A percentile compares a stretch with the other conserved stretches of the same genome.
Evolutionary conservation across 441 rosid genomes (phyloP).

Genomic region (Brassica balearica): DNA sequence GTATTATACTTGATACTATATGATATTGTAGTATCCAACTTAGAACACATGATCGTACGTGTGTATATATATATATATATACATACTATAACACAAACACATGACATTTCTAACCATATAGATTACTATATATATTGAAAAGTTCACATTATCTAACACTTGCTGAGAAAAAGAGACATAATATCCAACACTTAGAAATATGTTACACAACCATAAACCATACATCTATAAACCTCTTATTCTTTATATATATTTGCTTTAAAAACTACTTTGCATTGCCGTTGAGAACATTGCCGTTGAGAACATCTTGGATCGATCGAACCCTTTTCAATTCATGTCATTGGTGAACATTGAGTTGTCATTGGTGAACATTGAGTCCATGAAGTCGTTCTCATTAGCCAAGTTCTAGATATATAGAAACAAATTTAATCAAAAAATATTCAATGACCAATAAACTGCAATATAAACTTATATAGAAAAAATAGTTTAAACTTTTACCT

Average conservation of each 20-base stretch:
- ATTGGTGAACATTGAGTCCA: conserved; percentile 41
- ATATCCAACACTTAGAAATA: neutral
- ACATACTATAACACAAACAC: neutral
- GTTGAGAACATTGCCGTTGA: neutral
- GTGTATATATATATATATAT: neutral
- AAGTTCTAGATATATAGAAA: conserved; percentile 45
- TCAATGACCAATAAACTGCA: conserved; percentile 1
- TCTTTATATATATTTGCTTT: neutral
- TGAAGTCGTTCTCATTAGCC: conserved; percentile 47
- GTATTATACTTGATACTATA: neutral
- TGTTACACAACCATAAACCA: conserved; percentile 28
- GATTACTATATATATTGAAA: neutral
- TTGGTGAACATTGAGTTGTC: neutral
- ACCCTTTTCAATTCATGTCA: too few relatives aligned
- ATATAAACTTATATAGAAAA: neutral
- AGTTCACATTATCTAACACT: neutral
- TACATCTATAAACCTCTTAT: neutral
- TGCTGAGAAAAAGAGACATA: too few relatives aligned
- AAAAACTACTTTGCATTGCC: neutral
- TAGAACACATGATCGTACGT: neutral
- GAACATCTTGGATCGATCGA: conserved; percentile 8
- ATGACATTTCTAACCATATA: neutral
- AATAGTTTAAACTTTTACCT: conserved; percentile 31
- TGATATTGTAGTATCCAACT: neutral
- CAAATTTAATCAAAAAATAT: neutral